A percentile compares a stretch with the other conserved stretches of the same genome.
Evolutionary conservation across 2,329 filamentous ascomycete genomes (phyloP).

Genomic region (Aspergillus quadrilineatus): DNA sequence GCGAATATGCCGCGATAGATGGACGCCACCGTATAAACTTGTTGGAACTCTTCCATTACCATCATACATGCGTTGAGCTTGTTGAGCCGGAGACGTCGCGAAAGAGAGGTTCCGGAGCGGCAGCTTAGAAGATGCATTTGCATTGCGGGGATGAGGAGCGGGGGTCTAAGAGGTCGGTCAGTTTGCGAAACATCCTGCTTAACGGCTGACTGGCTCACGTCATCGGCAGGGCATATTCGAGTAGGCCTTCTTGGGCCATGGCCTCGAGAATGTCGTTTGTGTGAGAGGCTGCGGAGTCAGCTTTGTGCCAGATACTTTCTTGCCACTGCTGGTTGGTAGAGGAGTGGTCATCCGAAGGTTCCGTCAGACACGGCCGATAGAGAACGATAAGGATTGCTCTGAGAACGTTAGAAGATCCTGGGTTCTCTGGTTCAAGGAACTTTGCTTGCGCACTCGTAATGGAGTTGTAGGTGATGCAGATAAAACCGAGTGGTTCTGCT

Average conservation of each 20-base stretch:
- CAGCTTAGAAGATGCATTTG: conserved; percentile 33
- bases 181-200: neutral
- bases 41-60: conserved; percentile 32
- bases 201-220: conserved; percentile 22
- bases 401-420: conserved; percentile 2
- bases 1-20: conserved; percentile 29
- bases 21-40: conserved; percentile 30
- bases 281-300: conserved; percentile 27
- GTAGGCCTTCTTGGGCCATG: conserved; percentile 25
- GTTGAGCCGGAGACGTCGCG: conserved; percentile 29
- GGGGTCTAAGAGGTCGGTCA: conserved; percentile 17
- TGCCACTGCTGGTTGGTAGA: conserved; percentile 21
- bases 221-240: conserved; percentile 27
- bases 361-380: conserved; percentile 28
- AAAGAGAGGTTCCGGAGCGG: conserved; percentile 24
- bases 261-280: conserved; percentile 30
- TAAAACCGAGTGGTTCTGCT: conserved; percentile 21
- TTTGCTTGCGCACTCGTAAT: conserved; percentile 26
- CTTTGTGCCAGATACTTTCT: conserved; percentile 21
- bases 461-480: conserved; percentile 29
- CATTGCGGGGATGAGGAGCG: conserved; percentile 34
- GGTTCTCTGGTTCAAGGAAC: neutral
- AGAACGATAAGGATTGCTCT: conserved; percentile 30
- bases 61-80: conserved; percentile 35
- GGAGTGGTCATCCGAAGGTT: conserved; percentile 21